phyloP scores from a whole-genome alignment of 2,329 filamentous ascomycete genomes.

The Aspergillus pseudonomiae region DNA sequence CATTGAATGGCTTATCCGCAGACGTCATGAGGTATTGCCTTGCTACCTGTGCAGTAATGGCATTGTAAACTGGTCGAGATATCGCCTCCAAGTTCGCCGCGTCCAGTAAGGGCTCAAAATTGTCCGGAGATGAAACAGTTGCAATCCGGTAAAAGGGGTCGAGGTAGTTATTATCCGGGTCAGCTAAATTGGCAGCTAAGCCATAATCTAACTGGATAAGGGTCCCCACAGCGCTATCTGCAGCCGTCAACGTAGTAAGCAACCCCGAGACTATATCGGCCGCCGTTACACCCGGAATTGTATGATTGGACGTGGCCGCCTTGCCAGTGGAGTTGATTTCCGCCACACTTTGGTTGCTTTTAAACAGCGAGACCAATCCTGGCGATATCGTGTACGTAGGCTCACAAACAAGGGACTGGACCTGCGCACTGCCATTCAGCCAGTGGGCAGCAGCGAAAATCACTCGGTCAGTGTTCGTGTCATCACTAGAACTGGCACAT shows the following conservation, averaged over 20 bases:
- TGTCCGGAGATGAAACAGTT: slow-evolving; percentile 6
- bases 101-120: not conserved
- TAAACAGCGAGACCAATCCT: slow-evolving; percentile 5
- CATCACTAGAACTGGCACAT: slow-evolving; percentile 1
- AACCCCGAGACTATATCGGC: slow-evolving; percentile 6
- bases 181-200: not conserved
- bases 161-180: slow-evolving; percentile 8
- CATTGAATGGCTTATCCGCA: not conserved
- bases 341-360: slow-evolving; percentile 10
- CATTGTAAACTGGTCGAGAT: not conserved
- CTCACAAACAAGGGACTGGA: slow-evolving; percentile 9
- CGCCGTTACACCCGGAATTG: not conserved
- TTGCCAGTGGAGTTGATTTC: not conserved
- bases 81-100: slow-evolving; percentile 2
- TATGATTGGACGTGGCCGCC: not conserved
- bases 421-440: slow-evolving; percentile 2
- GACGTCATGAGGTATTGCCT: slow-evolving; percentile 1
- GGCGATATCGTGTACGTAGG: slow-evolving; percentile 6
- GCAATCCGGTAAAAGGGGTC: slow-evolving; percentile 8
- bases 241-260: not conserved
- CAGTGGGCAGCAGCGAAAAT: slow-evolving; percentile 10
- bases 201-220: not conserved
- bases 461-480: not conserved
- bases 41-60: slow-evolving; percentile 10
- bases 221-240: not conserved